Conservation (phyloP, 352 stramenopile genomes). For the Blastocystis sp. region DNA sequence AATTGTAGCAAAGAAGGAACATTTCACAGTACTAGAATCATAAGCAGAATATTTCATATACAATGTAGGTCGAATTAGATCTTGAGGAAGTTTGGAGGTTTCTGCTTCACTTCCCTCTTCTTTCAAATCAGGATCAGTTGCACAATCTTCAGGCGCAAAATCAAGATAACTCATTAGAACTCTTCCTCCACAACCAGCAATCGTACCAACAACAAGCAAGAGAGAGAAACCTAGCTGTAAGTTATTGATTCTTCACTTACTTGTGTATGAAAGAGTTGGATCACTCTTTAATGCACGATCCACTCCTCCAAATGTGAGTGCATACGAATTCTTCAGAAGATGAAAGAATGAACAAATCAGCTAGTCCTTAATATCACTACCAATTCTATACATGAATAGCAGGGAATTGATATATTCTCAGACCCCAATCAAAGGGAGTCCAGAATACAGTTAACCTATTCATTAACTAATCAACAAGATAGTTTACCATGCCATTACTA, state of each 20-base stretch:
- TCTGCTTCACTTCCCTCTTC: neutral
- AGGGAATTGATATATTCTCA: neutral
- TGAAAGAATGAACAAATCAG: neutral
- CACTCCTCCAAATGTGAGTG: neutral
- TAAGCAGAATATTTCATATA: neutral
- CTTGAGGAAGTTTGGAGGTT: neutral
- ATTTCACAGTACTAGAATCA: neutral
- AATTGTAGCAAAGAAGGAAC: conserved; percentile 13
- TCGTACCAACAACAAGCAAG: neutral
- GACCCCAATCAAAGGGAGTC: neutral
- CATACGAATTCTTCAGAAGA: neutral
- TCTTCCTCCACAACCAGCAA: neutral
- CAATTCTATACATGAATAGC: neutral
- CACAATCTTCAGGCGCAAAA: neutral
- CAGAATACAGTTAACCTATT: neutral
- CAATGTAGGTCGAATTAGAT: conserved; percentile 30
- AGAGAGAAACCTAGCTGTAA: neutral
- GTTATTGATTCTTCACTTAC: neutral
- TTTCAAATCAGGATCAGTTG: neutral
- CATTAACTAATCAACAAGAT: neutral
- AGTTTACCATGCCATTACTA: conserved; percentile 2
- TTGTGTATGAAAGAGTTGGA: neutral
- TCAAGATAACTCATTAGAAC: neutral
- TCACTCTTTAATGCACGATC: neutral
- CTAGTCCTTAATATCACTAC: neutral